A percentile compares a stretch with the other conserved stretches of the same genome.
phyloP scores from a whole-genome alignment of 2,329 filamentous ascomycete genomes.

The Aulographum hederae region DNA sequence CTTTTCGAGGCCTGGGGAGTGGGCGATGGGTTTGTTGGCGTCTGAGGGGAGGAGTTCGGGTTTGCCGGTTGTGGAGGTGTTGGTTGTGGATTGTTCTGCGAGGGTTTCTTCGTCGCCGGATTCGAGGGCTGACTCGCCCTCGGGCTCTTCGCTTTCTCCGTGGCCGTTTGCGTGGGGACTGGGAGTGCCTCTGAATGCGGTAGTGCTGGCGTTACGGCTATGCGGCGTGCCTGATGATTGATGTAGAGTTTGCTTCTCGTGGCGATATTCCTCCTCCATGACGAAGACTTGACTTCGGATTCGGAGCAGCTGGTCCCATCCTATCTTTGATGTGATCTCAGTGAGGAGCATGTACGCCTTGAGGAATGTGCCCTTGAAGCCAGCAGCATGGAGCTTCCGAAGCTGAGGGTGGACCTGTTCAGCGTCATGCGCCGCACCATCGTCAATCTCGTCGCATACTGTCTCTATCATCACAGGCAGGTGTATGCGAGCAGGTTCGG shows the following conservation, averaged over 20 bases:
- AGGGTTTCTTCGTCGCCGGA: constrained; percentile 4
- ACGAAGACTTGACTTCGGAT: constrained; percentile 96
- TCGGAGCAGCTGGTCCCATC: constrained; percentile 90
- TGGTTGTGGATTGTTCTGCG: too few species aligned
- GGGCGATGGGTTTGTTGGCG: too few species aligned
- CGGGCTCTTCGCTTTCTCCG: constrained; percentile 15
- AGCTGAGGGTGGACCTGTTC: constrained; percentile 80
- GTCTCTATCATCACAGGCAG: constrained; percentile 79
- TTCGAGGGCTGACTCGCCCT: constrained; percentile 15
- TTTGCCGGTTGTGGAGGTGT: background rate
- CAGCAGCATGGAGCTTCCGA: constrained; percentile 67
- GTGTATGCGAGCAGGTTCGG: constrained; percentile 73
- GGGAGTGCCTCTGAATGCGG: constrained; percentile 56
- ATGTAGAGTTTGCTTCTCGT: constrained; percentile 49
- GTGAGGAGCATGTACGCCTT: constrained; percentile 89
- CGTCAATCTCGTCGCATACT: constrained; percentile 88
- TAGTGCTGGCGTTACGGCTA: constrained; percentile 61
- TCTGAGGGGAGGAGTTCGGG: too few species aligned
- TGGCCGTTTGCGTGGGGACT: constrained; percentile 26
- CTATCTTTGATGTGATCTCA: constrained; percentile 89
- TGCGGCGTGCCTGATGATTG: constrained; percentile 13
- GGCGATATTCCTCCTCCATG: constrained; percentile 97
- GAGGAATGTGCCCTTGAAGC: constrained; percentile 88
- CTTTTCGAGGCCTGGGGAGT: constrained; percentile 36
- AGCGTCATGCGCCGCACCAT: constrained; percentile 59